phyloP scores from a whole-genome alignment of 2,329 filamentous ascomycete species.

The Amphichorda felina region DNA sequence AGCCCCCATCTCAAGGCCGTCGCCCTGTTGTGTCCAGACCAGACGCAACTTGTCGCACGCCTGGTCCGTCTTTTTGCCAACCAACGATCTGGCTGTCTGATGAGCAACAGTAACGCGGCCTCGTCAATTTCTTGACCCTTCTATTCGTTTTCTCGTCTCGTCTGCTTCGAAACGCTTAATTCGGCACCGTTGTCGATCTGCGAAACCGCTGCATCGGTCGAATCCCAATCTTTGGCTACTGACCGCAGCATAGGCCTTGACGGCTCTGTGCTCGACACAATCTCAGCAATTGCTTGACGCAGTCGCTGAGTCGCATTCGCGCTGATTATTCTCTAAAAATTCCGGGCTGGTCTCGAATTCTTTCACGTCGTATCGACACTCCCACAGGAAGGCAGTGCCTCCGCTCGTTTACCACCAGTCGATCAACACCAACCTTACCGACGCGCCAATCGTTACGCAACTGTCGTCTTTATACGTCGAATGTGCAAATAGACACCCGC shows the following conservation, averaged over 20 bases:
- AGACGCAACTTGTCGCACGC: slow-evolving; percentile 5
- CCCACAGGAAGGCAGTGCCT: slow-evolving; percentile 19
- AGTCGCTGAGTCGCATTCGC: slow-evolving; percentile 15
- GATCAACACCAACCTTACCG: background rate
- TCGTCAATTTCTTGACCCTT: slow-evolving; percentile 2
- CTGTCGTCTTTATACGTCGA: background rate
- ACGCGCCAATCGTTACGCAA: background rate
- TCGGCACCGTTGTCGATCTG: background rate
- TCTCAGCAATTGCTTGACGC: slow-evolving; percentile 27
- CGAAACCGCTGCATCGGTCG: background rate
- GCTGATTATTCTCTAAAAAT: slow-evolving; percentile 6
- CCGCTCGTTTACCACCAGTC: slow-evolving; percentile 6
- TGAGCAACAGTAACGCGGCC: slow-evolving; percentile 4
- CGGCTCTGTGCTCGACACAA: background rate
- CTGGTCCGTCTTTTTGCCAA: slow-evolving; percentile 4
- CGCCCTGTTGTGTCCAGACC: slow-evolving; percentile 2
- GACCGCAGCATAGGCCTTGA: background rate
- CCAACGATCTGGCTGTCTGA: slow-evolving; percentile 4
- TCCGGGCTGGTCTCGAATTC: slow-evolving; percentile 36
- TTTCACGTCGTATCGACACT: slow-evolving; percentile 14
- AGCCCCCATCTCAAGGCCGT: background rate
- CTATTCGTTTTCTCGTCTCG: slow-evolving; percentile 3
- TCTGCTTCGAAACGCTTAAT: slow-evolving; percentile 6
- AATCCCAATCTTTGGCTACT: slow-evolving; percentile 1
- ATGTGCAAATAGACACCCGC: background rate